These are phyloP conservation scores for Serendipita indica DNA, from an alignment of 768 basidiomycete genomes.

Conservation along the genomic window DNA sequence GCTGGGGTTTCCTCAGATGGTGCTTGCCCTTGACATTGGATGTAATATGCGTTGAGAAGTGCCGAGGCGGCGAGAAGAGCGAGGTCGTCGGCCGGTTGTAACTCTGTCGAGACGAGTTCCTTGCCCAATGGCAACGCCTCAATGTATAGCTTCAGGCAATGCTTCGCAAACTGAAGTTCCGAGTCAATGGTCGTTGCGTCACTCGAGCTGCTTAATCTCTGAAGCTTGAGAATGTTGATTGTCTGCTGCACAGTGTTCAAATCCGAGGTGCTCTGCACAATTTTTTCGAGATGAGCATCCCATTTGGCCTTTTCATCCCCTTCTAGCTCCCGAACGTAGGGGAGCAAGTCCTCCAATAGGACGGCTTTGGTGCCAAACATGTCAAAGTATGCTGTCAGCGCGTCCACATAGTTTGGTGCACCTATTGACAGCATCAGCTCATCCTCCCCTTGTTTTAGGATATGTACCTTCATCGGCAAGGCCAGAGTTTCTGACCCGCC, in stretches of 20 bases:
- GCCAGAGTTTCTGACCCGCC: conserved; percentile 30
- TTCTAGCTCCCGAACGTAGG: conserved; percentile 36
- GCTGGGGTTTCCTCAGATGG: not conserved
- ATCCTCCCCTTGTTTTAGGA: too few relatives aligned
- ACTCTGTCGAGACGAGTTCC: conserved; percentile 53
- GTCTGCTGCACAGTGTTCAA: conserved; percentile 42
- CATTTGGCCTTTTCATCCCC: conserved; percentile 35
- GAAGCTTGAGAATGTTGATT: conserved; percentile 63
- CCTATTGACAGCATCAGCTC: conserved; percentile 16
- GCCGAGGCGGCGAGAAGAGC: conserved; percentile 58
- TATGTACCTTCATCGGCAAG: not conserved
- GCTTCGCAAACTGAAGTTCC: conserved; percentile 37
- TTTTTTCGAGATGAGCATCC: conserved; percentile 36
- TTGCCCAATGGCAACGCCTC: conserved; percentile 51
- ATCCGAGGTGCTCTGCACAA: conserved; percentile 32
- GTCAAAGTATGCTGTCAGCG: conserved; percentile 55
- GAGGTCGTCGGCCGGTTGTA: conserved; percentile 81
- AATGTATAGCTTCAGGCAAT: conserved; percentile 48
- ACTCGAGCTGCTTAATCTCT: conserved; percentile 41
- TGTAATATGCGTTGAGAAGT: conserved; percentile 33
- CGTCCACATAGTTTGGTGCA: conserved; percentile 18
- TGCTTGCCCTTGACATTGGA: not conserved
- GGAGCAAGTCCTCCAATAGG: conserved; percentile 73
- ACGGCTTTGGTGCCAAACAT: conserved; percentile 67
- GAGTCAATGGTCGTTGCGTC: conserved; percentile 39